Evolutionary conservation across 1,284 basidiomycete genomes (phyloP).

Genomic region (Apiotrichum sp.): DNA sequence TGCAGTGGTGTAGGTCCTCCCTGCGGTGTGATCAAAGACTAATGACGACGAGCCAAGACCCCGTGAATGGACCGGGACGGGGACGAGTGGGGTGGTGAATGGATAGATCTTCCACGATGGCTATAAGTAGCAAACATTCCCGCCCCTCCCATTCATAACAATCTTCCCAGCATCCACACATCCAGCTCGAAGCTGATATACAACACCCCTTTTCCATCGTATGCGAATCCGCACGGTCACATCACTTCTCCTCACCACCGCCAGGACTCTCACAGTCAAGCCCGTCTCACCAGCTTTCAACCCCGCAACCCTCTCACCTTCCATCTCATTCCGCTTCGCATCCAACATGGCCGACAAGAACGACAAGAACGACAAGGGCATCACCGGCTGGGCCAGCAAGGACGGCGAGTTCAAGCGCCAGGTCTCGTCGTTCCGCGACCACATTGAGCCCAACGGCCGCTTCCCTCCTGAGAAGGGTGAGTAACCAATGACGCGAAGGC

Average conservation of each 20-base stretch:
- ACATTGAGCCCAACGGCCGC: conserved; percentile 63
- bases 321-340: background rate
- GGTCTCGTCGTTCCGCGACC: conserved; percentile 65
- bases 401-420: conserved; percentile 81
- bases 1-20: no score
- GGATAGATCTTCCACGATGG: no score
- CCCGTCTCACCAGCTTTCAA: no score
- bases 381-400: conserved; percentile 57
- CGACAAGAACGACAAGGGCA: conserved; percentile 22
- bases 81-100: no score
- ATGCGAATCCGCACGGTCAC: background rate
- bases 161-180: no score
- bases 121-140: no score
- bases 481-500: conserved; percentile 20
- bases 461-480: conserved; percentile 75
- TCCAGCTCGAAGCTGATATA: no score
- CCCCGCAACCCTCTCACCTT: background rate
- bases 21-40: no score
- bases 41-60: no score
- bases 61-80: no score
- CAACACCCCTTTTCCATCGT: background rate
- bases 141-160: no score
- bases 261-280: background rate
- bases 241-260: background rate
- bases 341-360: background rate